Base-by-base conservation (phyloP, 768 basidiomycete species). In the Auriculariales sp. region DNA sequence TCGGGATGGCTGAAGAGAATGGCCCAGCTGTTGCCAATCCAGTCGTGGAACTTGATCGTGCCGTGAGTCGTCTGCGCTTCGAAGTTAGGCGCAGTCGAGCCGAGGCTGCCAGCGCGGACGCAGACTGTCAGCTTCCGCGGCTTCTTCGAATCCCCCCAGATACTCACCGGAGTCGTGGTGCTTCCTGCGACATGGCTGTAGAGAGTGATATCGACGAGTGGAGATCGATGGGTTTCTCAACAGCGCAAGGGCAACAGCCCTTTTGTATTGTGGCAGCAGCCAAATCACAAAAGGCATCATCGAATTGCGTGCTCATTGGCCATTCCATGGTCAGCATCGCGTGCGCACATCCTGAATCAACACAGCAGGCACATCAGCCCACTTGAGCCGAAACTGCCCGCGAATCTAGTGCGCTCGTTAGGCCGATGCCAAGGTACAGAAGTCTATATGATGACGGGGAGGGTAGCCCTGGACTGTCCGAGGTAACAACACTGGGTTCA, bases 1-100 rank as follows among this genome's bases (percentile, higher is more conserved):
- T 84, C 92, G 1, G 91, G 91, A 66, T 95, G 92, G 28, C 91
- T 94, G 77, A 97, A 98, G 50, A 98, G 73, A 62, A 91, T 68
- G 46, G 74, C 84, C 87, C 88, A 51, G 1, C 53, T 44, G 75
- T 55, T 63, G 83, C 84, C 93, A 92, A 97, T 19, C 83, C 89
- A 61, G 92, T 82, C 80, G 60, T 70, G 66, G 64, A 68, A 67
- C 53, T 78, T 82, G 73, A 99, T 92, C 25, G 66, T 67, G 2
- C 94, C 95, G 50, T 72, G 60, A 48, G 93, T 95, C 46, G 93
- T 98, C 55, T 88, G 68, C 39, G 93, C 93, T 58, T 84, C 73
- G 59, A 97, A 97, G 67, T 98, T 78, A 49, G 94, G 93, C 45
- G 92, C 92, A 56, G 72, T 83, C 66, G 71, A 80, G 61, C 91